Base-by-base conservation (phyloP, 2,329 filamentous ascomycete genomes). In the Neonectria hederae region DNA sequence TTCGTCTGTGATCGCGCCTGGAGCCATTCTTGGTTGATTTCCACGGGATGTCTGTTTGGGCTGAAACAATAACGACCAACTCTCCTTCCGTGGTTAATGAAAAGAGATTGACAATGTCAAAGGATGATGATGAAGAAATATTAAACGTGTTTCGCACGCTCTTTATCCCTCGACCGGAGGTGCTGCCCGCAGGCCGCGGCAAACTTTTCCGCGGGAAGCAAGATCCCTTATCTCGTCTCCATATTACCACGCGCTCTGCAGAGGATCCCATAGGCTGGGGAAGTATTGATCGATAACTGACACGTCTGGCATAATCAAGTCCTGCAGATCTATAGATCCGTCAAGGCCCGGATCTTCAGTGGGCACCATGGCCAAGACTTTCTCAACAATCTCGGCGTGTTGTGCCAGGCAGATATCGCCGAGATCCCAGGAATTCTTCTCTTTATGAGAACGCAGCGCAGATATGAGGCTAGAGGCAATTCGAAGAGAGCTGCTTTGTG, bases 361-460 rank as follows among this genome's bases (percentile, higher is more conserved):
- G 13, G 71, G 69, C 5, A 67, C 71, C 42, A 76, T 74, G 5
- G 73, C 71, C 10, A 79, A 65, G 3, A 83, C 72, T 67, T 80
- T 84, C 30, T 85, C 81, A 0, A 86, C 76, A 13, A 85, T 71
- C 11, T 84, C 83, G 6, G 76, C 74, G 65, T 84, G 82, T 52
- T 85, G 82, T 0, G 79, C 77, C 1, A 87, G 72, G 63, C 84
- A 86, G 5, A 83, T 77, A 52, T 86, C 83, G 0, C 78, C 84
- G 1, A 87, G 72, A 63, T 87, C 84, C 84, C 85, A 87, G 0
- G 69, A 75, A 46, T 73, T 75, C 5, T 75, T 71, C 19, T 80
- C 74, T 2, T 78, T 79, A 48, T 84, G 82, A 0, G 67, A 65
- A 13, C 76, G 76, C 14, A 86, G 74, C 2, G 78, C 72, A 3